Evolutionary conservation across 2,329 filamentous ascomycete species (phyloP).

Genomic region (Aspergillus flavus): DNA sequence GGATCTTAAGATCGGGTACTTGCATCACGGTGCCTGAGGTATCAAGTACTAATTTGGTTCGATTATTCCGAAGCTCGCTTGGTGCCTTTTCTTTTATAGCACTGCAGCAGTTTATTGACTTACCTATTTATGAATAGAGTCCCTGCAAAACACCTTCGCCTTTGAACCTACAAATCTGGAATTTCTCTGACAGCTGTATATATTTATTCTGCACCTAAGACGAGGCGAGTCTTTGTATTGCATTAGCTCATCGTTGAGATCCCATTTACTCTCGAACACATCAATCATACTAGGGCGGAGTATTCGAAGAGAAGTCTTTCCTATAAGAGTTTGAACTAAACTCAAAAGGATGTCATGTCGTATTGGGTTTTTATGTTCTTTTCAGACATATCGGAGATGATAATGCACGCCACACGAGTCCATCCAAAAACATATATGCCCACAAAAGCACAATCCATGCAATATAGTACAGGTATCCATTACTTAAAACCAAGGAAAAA

Average conservation of each 20-base stretch:
- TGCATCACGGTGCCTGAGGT: not conserved
- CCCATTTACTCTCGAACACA: not conserved
- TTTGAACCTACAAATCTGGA: not conserved
- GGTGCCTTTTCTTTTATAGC: not conserved
- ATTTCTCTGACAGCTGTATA: not conserved
- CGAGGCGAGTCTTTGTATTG: too few relatives aligned
- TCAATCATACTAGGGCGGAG: not conserved
- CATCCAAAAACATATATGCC: slow-evolving; percentile 19
- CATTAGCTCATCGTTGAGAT: not conserved
- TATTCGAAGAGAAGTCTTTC: not conserved
- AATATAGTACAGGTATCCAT: slow-evolving; percentile 31
- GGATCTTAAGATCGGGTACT: not conserved
- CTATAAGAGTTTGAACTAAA: too few relatives aligned
- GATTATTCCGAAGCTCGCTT: not conserved
- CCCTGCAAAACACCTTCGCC: not conserved
- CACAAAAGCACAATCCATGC: slow-evolving; percentile 20
- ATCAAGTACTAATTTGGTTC: not conserved
- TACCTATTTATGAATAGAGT: not conserved
- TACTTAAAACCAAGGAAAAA: slow-evolving; percentile 18
- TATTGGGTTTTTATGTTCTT: not conserved
- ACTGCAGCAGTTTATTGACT: not conserved
- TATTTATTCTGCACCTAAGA: not conserved
- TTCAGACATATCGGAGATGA: not conserved
- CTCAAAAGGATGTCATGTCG: not conserved
- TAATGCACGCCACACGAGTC: slow-evolving; percentile 9